Evolutionary conservation across 2,329 filamentous ascomycete genomes (phyloP), one percentile per base, ranked within the genome.

Genomic region (Teratosphaeria nubilosa): DNA sequence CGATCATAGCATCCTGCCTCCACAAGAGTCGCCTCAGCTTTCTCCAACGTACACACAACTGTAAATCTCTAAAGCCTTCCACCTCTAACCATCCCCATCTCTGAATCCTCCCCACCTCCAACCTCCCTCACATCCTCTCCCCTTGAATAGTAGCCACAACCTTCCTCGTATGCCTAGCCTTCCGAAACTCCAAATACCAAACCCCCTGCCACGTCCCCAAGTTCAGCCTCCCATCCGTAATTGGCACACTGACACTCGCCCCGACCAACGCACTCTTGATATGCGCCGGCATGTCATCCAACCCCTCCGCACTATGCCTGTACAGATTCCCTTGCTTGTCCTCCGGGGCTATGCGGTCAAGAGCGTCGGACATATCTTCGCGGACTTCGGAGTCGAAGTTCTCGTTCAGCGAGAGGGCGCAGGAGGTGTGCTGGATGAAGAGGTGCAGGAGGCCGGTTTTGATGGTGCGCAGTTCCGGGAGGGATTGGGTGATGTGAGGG

Each of bases 251-350:
- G 2, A 97, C 85, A 65, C 88, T 95, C 3, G 91, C 90, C 14
- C 94, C 94, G 31, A 97, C 81, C 54, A 99, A 77, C 0, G 90
- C 88, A 59, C 86, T 90, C 76, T 99, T 99, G 73, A 99, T 87
- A 74, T 99, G 94, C 59, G 91, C 91, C 83, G 94, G 94, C 90
- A 97, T 96, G 74, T 97, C 94, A 76, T 99, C 94, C 55, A 69
- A 66, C 2, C 94, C 94, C 78, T 96, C 94, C 0, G 87, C 91
- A 68, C 82, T 84, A 75, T 99, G 94, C 51, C 89, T 78, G 75
- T 97, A 99, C 52, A 97, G 73, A 9, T 83, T 80, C 10, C 73
- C 72, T 65, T 75, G 74, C 63, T 70, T 82, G 57, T 95, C 91
- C 69, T 89, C 88, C 0, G 91, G 91, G 50, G 87, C 94, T 68